phyloP scores from a whole-genome alignment of 306 rosid species.

The Cercis canadensis region DNA sequence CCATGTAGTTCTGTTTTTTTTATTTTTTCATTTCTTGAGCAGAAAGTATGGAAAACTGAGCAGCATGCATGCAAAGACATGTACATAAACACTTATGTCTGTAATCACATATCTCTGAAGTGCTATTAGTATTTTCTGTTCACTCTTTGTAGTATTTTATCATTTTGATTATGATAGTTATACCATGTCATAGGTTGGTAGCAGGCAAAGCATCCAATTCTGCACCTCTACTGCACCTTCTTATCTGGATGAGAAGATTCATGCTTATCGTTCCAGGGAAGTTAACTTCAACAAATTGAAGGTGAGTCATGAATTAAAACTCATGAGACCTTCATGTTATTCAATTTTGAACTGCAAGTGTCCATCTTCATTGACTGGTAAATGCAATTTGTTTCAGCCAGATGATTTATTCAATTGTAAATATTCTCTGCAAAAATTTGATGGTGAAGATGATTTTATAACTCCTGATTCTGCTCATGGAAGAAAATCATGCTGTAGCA shows the following conservation, averaged over 20 bases:
- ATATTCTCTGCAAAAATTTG: constrained; percentile 41
- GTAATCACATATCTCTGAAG: background rate
- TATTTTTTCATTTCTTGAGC: background rate
- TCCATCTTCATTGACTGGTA: constrained; percentile 38
- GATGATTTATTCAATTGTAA: constrained; percentile 29
- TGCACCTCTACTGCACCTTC: constrained; percentile 49
- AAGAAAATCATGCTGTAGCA: constrained; percentile 29
- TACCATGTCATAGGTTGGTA: constrained; percentile 41
- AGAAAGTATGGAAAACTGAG: constrained; percentile 14
- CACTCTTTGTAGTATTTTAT: background rate
- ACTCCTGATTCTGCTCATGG: constrained; percentile 38
- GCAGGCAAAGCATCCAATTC: constrained; percentile 42
- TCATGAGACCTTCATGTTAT: constrained; percentile 33
- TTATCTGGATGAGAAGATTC: constrained; percentile 46
- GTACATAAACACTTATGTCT: background rate
- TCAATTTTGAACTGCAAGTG: constrained; percentile 29
- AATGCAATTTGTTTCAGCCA: constrained; percentile 43
- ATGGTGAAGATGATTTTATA: constrained; percentile 45
- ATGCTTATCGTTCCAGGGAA: constrained; percentile 41
- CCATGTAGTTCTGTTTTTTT: background rate
- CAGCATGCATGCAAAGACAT: constrained; percentile 17
- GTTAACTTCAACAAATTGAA: constrained; percentile 40
- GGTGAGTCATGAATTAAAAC: constrained; percentile 45
- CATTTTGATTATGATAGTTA: constrained; percentile 27
- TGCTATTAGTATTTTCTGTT: background rate